These are phyloP conservation scores for Solanum ossicruentum DNA, from an alignment of 257 asterid genomes.

Conservation along the genomic window DNA sequence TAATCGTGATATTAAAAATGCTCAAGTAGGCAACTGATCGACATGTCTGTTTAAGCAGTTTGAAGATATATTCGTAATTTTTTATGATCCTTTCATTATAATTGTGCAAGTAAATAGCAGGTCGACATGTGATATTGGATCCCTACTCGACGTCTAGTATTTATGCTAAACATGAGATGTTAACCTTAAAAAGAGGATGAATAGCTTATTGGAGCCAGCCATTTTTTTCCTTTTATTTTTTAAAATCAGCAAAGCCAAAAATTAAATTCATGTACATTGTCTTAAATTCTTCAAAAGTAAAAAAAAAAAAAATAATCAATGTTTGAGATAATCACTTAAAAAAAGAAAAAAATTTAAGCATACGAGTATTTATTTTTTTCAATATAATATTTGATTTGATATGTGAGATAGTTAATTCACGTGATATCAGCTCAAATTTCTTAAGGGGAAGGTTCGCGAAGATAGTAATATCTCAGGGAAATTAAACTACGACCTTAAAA, in stretches of 20 bases:
- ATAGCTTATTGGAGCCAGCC: not conserved
- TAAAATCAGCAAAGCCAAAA: not conserved
- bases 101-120: no score
- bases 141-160: not conserved
- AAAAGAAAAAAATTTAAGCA: no score
- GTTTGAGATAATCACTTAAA: not conserved
- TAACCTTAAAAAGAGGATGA: not conserved
- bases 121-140: no score
- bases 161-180: not conserved
- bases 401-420: not conserved
- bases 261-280: not conserved
- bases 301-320: not conserved
- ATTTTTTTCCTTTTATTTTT: not conserved
- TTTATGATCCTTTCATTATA: no score
- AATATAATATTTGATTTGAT: not conserved
- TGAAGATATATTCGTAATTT: no score
- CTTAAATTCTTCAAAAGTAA: not conserved
- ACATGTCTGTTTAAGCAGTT: no score
- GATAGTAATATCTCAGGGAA: not conserved
- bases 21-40: no score
- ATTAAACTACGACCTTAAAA: not conserved
- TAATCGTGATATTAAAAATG: no score
- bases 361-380: not conserved
- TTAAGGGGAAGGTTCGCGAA: not conserved
- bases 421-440: not conserved